Conservation (phyloP, 2,329 filamentous ascomycete species). For the Trichoderma cornu-damae region DNA sequence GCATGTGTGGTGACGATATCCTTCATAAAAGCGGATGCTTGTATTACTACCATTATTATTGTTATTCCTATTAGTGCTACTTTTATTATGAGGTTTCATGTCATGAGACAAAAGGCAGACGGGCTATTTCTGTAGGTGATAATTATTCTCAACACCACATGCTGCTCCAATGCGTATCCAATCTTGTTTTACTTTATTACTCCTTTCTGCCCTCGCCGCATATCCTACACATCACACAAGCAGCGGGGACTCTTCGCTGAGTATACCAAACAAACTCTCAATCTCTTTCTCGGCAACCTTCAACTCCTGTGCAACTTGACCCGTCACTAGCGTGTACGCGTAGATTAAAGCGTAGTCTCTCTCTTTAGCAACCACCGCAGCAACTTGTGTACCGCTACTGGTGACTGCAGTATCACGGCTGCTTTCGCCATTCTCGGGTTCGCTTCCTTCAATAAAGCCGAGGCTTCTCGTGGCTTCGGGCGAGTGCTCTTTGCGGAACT, state of each 20-base stretch:
- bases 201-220: neutral
- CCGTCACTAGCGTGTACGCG: slow-evolving; percentile 69
- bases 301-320: slow-evolving; percentile 58
- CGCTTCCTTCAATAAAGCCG: neutral
- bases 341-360: slow-evolving; percentile 85
- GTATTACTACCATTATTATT: neutral
- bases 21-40: neutral
- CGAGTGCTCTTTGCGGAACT: slow-evolving; percentile 62
- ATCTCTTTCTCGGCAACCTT: slow-evolving; percentile 52
- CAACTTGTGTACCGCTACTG: neutral
- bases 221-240: slow-evolving; percentile 17
- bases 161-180: neutral
- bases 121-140: neutral
- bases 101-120: neutral
- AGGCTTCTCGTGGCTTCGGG: neutral
- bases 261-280: slow-evolving; percentile 53
- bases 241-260: slow-evolving; percentile 30
- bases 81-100: neutral
- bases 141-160: neutral
- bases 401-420: neutral
- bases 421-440: slow-evolving; percentile 4
- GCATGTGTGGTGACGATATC: no score
- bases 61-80: neutral
- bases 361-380: slow-evolving; percentile 46
- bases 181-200: neutral